Evolutionary conservation across 2,329 filamentous ascomycete genomes (phyloP).

Genomic region (Tolypocladium sp.): DNA sequence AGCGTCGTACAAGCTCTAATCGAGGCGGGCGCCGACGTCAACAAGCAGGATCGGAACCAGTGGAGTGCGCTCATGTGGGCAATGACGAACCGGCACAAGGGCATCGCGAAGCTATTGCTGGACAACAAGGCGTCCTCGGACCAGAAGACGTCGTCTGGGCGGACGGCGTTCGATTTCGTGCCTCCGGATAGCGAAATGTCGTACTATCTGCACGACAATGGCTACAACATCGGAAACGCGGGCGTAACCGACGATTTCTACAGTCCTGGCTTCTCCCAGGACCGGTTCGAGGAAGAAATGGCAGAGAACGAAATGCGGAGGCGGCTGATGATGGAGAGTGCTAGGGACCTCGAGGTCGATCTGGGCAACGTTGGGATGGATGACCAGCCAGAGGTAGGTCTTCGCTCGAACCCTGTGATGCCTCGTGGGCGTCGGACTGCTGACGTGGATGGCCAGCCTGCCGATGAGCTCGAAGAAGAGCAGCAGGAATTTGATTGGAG

Average conservation of each 20-base stretch:
- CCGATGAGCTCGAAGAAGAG: conserved; percentile 79
- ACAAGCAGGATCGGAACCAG: conserved; percentile 89
- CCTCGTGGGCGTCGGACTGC: neutral
- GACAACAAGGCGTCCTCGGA: conserved; percentile 94
- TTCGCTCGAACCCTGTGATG: neutral
- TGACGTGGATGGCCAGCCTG: conserved; percentile 35
- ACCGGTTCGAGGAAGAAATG: conserved; percentile 93
- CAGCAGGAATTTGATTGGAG: conserved; percentile 95
- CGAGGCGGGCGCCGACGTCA: conserved; percentile 77
- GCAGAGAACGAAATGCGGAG: conserved; percentile 92
- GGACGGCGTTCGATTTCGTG: conserved; percentile 92
- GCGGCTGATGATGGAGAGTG: conserved; percentile 99
- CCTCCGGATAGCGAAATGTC: conserved; percentile 94
- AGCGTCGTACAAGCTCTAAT: conserved; percentile 77
- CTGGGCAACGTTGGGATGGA: conserved; percentile 92
- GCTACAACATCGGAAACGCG: conserved; percentile 77
- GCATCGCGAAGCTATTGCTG: conserved; percentile 83
- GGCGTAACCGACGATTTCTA: conserved; percentile 88
- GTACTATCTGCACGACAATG: conserved; percentile 88
- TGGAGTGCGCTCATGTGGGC: conserved; percentile 99
- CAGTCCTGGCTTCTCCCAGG: conserved; percentile 81
- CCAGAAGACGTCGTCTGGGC: conserved; percentile 85
- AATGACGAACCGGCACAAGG: conserved; percentile 96
- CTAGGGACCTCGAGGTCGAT: conserved; percentile 92
- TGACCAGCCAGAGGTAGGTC: conserved; percentile 77